Percentiles rank a stretch among this genome's conserved stretches.
phyloP scores from a whole-genome alignment of 164 flowering plant genomes.

The Vitis cinerea region DNA sequence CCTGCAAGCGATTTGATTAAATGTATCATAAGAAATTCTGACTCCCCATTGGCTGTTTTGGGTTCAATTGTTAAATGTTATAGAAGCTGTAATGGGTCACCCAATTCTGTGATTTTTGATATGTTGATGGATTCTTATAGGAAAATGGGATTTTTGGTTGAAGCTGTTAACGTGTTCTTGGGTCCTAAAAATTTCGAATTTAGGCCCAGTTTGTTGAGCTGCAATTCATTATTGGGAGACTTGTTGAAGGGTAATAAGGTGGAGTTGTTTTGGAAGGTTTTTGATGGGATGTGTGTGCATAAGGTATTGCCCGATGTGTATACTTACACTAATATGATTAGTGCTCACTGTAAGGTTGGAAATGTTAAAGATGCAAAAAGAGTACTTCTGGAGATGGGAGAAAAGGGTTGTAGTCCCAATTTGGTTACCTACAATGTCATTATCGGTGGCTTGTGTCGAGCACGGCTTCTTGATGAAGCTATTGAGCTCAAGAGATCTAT shows the following conservation, averaged over 20 bases:
- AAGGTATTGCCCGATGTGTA: conserved; percentile 56
- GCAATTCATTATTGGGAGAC: conserved; percentile 33
- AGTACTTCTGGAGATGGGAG: conserved; percentile 58
- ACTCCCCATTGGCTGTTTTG: too few species aligned
- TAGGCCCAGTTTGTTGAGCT: conserved; percentile 44
- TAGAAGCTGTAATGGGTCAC: too few species aligned
- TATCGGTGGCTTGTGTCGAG: conserved; percentile 59
- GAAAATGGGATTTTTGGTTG: too few species aligned
- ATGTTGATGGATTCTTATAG: too few species aligned
- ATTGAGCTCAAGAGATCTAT: conserved; percentile 37
- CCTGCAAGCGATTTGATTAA: too few species aligned
- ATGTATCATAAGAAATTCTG: too few species aligned
- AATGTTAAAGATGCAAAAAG: conserved; percentile 42
- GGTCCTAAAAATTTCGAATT: too few species aligned
- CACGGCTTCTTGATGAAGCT: conserved; percentile 35
- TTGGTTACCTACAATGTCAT: conserved; percentile 58
- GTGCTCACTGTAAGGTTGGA: conserved; percentile 56
- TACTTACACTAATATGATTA: conserved; percentile 56
- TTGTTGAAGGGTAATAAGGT: too few species aligned
- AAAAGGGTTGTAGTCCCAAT: conserved; percentile 62
- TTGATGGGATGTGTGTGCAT: conserved; percentile 42
- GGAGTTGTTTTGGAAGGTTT: conserved; percentile 64
- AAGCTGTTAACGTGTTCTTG: too few species aligned
- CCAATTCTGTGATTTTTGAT: too few species aligned
- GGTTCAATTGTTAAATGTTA: too few species aligned